Percentiles rank a stretch among this genome's conserved stretches.
phyloP scores from a whole-genome alignment of 192 early-diverging fungal genomes.

The Backusella sp. region DNA sequence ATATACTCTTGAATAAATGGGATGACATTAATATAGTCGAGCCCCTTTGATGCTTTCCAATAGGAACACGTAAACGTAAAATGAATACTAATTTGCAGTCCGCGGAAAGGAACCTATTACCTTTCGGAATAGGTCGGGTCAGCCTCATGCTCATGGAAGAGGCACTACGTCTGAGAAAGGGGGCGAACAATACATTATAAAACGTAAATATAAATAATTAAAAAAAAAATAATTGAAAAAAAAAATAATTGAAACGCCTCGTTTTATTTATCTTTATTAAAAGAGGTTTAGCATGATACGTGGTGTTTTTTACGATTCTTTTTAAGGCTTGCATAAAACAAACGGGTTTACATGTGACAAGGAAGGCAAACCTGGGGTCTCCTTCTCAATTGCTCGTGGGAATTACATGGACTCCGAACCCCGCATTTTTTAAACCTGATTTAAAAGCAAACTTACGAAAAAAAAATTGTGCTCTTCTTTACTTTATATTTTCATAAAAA shows the following conservation, averaged over 20 bases:
- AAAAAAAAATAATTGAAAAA: not conserved
- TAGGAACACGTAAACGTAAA: slow-evolving; percentile 7
- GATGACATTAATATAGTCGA: not conserved
- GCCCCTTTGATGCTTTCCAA: not conserved
- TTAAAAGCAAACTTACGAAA: not conserved
- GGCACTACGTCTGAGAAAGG: not conserved
- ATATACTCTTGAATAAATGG: not conserved
- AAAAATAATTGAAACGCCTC: not conserved
- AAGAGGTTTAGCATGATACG: not conserved
- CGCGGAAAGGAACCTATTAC: slow-evolving; percentile 6
- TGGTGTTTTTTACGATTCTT: not conserved
- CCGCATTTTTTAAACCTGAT: not conserved
- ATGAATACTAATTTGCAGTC: not conserved
- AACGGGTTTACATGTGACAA: slow-evolving; percentile 5
- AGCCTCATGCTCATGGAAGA: not conserved
- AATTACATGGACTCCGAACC: slow-evolving; percentile 1
- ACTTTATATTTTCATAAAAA: slow-evolving; percentile 9
- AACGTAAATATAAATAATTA: not conserved
- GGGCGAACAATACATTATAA: not conserved
- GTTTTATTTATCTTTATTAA: not conserved
- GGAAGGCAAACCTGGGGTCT: not conserved
- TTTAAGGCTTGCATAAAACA: not conserved
- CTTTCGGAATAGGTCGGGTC: slow-evolving; percentile 6
- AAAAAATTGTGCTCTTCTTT: not conserved
- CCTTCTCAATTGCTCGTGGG: not conserved